phyloP scores from a whole-genome alignment of 345 rosid species.

The Syzygium aqueum region DNA sequence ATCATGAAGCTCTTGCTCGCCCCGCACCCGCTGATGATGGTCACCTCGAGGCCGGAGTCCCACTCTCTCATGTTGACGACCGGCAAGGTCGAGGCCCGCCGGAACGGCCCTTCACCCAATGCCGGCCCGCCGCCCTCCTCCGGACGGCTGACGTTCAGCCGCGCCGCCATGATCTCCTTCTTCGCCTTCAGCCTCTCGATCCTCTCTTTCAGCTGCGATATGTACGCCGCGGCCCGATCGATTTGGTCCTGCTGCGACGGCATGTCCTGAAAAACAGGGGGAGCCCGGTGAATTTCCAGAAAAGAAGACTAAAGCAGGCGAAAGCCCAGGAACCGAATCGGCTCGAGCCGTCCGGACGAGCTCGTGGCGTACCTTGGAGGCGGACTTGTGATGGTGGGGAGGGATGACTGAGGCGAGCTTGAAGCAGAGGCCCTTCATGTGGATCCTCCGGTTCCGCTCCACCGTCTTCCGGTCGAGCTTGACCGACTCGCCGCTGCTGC shows the following conservation, averaged over 20 bases:
- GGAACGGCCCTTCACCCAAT: neutral
- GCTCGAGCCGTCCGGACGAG: neutral
- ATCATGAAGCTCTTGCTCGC: slow-evolving; percentile 7
- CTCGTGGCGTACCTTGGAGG: slow-evolving; percentile 23
- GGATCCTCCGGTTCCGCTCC: slow-evolving; percentile 51
- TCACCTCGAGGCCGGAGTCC: slow-evolving; percentile 10
- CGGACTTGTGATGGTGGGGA: slow-evolving; percentile 6
- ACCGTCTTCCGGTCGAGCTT: slow-evolving; percentile 45
- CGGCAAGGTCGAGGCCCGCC: neutral
- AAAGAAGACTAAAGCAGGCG: neutral
- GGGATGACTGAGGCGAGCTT: slow-evolving; percentile 46
- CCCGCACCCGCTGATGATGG: slow-evolving; percentile 6
- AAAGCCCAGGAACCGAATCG: neutral
- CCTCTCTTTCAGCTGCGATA: slow-evolving; percentile 29
- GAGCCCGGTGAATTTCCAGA: neutral
- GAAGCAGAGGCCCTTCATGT: slow-evolving; percentile 44
- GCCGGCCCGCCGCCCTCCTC: neutral
- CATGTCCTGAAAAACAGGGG: slow-evolving; percentile 9
- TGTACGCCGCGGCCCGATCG: slow-evolving; percentile 35
- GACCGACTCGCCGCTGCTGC: neutral
- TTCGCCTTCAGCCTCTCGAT: slow-evolving; percentile 24
- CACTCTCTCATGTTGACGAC: slow-evolving; percentile 3
- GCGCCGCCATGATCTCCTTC: slow-evolving; percentile 15
- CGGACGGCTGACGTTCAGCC: neutral
- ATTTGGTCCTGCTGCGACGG: slow-evolving; percentile 39